These are phyloP conservation scores for Rosa persica DNA, from an alignment of 306 rosid species.

Conservation along the genomic window DNA sequence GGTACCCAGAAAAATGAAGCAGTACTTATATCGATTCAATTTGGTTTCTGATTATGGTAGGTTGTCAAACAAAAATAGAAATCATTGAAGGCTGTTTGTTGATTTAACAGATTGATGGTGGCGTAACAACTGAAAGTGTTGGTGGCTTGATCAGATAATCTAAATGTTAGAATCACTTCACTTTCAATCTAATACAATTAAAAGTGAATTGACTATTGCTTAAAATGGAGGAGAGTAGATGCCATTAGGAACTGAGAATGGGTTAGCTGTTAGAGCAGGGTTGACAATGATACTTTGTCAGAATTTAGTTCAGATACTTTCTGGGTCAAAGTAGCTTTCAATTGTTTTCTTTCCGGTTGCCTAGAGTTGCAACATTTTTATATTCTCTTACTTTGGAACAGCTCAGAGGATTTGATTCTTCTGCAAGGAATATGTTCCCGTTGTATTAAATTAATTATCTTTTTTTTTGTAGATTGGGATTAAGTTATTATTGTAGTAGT, in stretches of 20 bases:
- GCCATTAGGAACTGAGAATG: constrained; percentile 2
- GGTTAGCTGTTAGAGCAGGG: not conserved
- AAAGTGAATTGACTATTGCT: not conserved
- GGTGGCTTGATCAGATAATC: not conserved
- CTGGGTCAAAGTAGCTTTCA: not conserved
- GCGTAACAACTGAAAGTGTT: not conserved
- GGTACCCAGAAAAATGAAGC: not conserved
- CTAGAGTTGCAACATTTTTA: not conserved
- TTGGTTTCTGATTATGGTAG: not conserved
- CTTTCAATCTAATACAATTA: not conserved
- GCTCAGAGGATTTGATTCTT: not conserved
- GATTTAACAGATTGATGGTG: not conserved
- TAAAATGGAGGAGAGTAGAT: not conserved
- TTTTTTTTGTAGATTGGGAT: not conserved
- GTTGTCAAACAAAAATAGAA: not conserved
- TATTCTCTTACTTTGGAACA: not conserved
- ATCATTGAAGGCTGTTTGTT: not conserved
- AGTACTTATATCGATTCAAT: not conserved
- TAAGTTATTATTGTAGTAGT: not conserved
- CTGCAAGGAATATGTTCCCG: not conserved
- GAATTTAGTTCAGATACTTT: not conserved
- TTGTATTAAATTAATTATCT: not conserved
- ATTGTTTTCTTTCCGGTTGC: not conserved
- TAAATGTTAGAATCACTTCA: not conserved
- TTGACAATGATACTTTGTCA: not conserved